Percentiles rank a stretch among this genome's conserved stretches.
Conservation (phyloP, 148 eudicot genomes). For the Nyssa sinensis region DNA sequence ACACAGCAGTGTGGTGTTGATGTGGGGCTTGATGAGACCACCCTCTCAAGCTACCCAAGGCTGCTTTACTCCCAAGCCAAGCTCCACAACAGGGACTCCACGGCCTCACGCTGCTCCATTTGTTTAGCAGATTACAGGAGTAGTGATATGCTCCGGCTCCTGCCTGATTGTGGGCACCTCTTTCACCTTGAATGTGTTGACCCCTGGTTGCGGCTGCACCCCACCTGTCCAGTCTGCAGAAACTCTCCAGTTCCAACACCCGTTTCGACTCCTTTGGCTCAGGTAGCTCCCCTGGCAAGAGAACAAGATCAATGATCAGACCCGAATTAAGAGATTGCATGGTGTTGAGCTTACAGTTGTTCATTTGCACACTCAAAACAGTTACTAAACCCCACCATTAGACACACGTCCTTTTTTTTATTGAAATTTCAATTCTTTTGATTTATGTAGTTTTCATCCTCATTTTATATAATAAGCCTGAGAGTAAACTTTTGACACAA, state of each 20-base stretch:
- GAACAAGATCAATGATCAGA: constrained; percentile 12
- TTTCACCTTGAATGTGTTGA: constrained; percentile 87
- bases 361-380: too few species aligned
- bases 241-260: constrained; percentile 90
- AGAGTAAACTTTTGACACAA: too few species aligned
- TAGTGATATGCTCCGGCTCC: constrained; percentile 51
- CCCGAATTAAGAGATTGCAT: background rate
- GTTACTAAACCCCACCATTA: background rate
- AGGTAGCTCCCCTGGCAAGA: constrained; percentile 64
- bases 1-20: constrained; percentile 20
- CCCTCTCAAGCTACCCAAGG: constrained; percentile 67
- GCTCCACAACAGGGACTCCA: constrained; percentile 38
- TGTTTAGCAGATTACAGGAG: constrained; percentile 72
- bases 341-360: background rate
- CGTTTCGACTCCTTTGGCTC: constrained; percentile 70
- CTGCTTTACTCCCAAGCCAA: constrained; percentile 54
- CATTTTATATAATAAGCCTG: too few species aligned
- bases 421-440: background rate
- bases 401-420: background rate
- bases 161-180: constrained; percentile 76
- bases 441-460: background rate
- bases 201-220: constrained; percentile 76
- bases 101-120: constrained; percentile 64
- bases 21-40: constrained; percentile 72
- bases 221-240: constrained; percentile 85